These are phyloP conservation scores for Cryphonectria naterciae DNA, from an alignment of 2,329 filamentous ascomycete genomes.

Conservation along the genomic window DNA sequence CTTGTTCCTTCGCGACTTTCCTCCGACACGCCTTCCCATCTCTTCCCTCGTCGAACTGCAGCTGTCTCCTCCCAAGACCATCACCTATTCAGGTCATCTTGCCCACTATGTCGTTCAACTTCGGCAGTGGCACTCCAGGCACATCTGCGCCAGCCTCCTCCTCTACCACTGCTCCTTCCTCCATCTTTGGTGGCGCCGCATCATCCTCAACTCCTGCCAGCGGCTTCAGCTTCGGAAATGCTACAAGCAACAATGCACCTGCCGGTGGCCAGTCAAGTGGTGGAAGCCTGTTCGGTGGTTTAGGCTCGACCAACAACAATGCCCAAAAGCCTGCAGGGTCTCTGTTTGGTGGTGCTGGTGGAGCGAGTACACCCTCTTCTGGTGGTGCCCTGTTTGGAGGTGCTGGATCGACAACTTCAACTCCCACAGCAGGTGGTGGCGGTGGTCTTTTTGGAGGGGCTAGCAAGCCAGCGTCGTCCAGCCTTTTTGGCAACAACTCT, in stretches of 20 bases:
- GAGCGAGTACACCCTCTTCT: slow-evolving; percentile 38
- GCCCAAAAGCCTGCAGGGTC: slow-evolving; percentile 16
- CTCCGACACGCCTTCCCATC: not conserved
- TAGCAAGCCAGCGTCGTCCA: slow-evolving; percentile 28
- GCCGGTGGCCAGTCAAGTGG: slow-evolving; percentile 27
- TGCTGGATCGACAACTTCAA: slow-evolving; percentile 35
- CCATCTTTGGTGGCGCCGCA: slow-evolving; percentile 45
- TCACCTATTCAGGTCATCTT: not conserved
- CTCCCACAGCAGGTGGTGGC: slow-evolving; percentile 32
- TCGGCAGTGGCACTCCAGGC: slow-evolving; percentile 37
- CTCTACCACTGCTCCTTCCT: slow-evolving; percentile 45
- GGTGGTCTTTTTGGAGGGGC: slow-evolving; percentile 35
- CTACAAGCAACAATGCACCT: slow-evolving; percentile 27
- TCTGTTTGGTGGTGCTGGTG: slow-evolving; percentile 19
- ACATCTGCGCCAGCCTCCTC: slow-evolving; percentile 44
- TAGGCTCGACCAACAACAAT: slow-evolving; percentile 22
- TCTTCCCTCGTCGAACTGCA: not conserved
- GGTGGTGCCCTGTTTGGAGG: slow-evolving; percentile 37
- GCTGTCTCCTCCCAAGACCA: not conserved
- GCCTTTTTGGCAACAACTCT: slow-evolving; percentile 37
- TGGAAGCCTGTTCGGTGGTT: slow-evolving; percentile 42
- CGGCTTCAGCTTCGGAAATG: slow-evolving; percentile 48
- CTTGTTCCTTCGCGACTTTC: not conserved
- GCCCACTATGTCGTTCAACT: slow-evolving; percentile 33
- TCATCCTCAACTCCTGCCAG: slow-evolving; percentile 23